Evolutionary conservation across 345 rosid species (phyloP).

Genomic region (Populus ilicifolia): DNA sequence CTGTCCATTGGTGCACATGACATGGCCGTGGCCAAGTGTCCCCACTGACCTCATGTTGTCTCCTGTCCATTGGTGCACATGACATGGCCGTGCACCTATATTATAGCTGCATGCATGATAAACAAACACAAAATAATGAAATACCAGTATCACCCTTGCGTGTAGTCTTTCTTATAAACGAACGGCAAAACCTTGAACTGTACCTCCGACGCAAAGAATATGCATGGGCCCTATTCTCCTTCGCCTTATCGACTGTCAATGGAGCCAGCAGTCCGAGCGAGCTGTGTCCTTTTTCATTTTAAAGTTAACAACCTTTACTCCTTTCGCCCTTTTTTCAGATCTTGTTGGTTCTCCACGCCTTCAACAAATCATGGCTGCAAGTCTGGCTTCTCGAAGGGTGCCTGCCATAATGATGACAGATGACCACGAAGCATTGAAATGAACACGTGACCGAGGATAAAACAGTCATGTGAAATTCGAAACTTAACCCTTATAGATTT

Average conservation of each 20-base stretch:
- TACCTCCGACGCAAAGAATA: background rate
- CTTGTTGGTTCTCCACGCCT: background rate
- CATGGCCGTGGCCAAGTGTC: too few relatives aligned
- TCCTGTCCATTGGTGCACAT: background rate
- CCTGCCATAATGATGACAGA: background rate
- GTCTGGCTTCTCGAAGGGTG: background rate
- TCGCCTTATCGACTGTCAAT: background rate
- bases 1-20: too few relatives aligned
- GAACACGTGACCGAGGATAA: background rate
- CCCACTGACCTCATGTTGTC: too few relatives aligned
- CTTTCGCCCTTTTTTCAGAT: background rate
- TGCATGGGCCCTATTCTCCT: background rate
- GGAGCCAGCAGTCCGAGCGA: background rate
- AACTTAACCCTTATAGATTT: background rate
- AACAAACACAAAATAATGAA: too few relatives aligned
- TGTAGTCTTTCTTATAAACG: too few relatives aligned
- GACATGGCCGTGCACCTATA: background rate
- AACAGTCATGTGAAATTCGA: background rate
- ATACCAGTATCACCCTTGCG: too few relatives aligned
- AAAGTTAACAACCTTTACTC: background rate
- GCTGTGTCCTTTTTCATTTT: background rate
- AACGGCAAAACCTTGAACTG: background rate
- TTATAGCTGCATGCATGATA: background rate
- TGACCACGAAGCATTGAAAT: background rate
- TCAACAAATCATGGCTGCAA: background rate